phyloP scores from a whole-genome alignment of 768 basidiomycete species.

The Phlebiopsis flavidoalba region DNA sequence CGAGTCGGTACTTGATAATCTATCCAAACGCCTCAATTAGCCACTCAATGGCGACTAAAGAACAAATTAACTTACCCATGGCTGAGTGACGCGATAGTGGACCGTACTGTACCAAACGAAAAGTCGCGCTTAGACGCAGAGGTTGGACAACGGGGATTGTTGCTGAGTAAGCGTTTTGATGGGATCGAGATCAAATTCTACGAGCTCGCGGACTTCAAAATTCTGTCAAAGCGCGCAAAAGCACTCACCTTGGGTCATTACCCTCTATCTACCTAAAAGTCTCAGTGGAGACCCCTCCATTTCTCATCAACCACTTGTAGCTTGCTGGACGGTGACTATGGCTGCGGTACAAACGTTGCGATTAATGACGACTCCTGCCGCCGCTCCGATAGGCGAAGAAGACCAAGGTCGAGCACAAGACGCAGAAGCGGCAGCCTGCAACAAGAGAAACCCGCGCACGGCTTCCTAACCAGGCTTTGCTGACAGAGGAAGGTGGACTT shows the following conservation, averaged over 20 bases:
- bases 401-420: constrained; percentile 39
- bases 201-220: constrained; percentile 4
- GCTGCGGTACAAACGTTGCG: constrained; percentile 53
- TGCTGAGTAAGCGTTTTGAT: constrained; percentile 4
- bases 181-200: constrained; percentile 4
- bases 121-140: not conserved
- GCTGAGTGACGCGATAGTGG: not conserved
- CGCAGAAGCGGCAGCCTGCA: constrained; percentile 21
- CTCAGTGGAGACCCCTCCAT: not conserved
- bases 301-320: not conserved
- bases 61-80: constrained; percentile 20
- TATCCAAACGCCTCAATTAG: constrained; percentile 20
- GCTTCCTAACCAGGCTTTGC: constrained; percentile 34
- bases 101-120: not conserved
- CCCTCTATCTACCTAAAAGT: not conserved
- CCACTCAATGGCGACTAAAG: not conserved
- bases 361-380: constrained; percentile 54
- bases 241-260: not conserved
- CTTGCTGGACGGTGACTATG: constrained; percentile 14
- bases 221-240: not conserved
- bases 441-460: constrained; percentile 26
- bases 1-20: constrained; percentile 63
- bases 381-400: constrained; percentile 56
- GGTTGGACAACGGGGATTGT: not conserved
- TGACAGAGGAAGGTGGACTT: constrained; percentile 82